Evolutionary conservation across 345 rosid genomes (phyloP).

Genomic region (Citrus inodora): DNA sequence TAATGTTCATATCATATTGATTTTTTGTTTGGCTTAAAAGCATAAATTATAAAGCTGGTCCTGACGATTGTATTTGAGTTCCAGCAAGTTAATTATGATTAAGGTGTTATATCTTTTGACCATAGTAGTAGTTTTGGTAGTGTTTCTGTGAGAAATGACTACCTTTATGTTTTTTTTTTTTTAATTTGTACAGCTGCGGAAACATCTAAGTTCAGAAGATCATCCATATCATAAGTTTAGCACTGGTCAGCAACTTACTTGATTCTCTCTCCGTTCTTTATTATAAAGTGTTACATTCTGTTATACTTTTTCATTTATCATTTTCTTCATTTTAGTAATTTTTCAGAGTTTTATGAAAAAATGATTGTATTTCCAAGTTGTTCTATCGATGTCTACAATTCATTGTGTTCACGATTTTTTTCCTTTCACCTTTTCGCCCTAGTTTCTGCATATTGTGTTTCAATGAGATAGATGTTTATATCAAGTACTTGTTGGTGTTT

Average conservation of each 20-base stretch:
- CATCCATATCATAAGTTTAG: conserved; percentile 91
- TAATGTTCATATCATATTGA: not conserved
- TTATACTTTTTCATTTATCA: not conserved
- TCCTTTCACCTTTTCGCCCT: not conserved
- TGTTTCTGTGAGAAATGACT: not conserved
- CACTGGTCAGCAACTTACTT: conserved; percentile 53
- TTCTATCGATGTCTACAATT: not conserved
- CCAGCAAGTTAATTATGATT: not conserved
- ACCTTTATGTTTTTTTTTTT: not conserved
- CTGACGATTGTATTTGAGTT: not conserved
- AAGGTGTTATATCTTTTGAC: not conserved
- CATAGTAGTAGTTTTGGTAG: not conserved
- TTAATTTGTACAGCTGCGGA: conserved; percentile 55
- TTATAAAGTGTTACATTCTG: not conserved
- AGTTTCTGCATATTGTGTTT: not conserved
- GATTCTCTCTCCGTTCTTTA: not conserved
- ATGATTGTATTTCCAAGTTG: not conserved
- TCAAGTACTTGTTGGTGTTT: conserved; percentile 11
- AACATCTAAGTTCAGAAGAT: conserved; percentile 65
- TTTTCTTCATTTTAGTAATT: not conserved
- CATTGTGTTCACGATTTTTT: not conserved
- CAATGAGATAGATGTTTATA: not conserved
- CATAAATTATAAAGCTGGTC: not conserved
- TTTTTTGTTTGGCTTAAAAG: not conserved
- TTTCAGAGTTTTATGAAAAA: not conserved